Percentiles rank a stretch among this genome's conserved stretches.
Evolutionary conservation across 1,139 yeast genomes (phyloP).

Genomic region (Blastobotrys persicus): DNA sequence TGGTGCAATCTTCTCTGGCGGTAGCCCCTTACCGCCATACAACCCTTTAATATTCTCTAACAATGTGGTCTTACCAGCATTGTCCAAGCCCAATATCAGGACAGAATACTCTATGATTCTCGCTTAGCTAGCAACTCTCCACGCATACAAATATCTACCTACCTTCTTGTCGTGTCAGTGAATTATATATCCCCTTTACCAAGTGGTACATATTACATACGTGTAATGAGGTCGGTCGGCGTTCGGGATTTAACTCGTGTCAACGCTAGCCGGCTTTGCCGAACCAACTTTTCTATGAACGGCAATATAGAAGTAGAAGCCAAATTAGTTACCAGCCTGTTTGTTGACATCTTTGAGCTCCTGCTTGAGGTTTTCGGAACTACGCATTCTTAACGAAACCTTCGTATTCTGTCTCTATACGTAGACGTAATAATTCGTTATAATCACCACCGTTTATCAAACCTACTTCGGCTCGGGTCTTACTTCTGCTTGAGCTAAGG

Average conservation of each 20-base stretch:
- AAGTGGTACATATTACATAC: constrained; percentile 56
- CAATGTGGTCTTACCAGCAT: constrained; percentile 92
- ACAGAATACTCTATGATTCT: constrained; percentile 56
- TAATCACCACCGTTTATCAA: too few relatives aligned
- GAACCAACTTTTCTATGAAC: too few relatives aligned
- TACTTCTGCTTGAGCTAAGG: too few relatives aligned
- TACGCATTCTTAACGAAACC: too few relatives aligned
- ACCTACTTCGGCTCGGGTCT: too few relatives aligned
- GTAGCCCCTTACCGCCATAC: constrained; percentile 44
- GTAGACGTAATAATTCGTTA: too few relatives aligned
- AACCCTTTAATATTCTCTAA: constrained; percentile 59
- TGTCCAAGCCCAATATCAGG: constrained; percentile 84
- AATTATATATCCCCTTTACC: constrained; percentile 56
- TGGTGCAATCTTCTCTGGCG: constrained; percentile 56
- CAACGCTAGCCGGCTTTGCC: too few relatives aligned
- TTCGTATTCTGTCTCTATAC: too few relatives aligned
- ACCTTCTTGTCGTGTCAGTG: constrained; percentile 56
- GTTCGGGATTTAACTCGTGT: background rate
- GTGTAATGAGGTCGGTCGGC: background rate
- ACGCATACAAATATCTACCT: constrained; percentile 18
- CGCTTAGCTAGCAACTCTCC: background rate
- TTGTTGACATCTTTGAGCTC: too few relatives aligned
- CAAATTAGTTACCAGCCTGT: too few relatives aligned
- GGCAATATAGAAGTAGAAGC: too few relatives aligned
- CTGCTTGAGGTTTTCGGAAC: too few relatives aligned